Evolutionary conservation across 192 early-diverging fungal species (phyloP).

Genomic region (Podila epigama): DNA sequence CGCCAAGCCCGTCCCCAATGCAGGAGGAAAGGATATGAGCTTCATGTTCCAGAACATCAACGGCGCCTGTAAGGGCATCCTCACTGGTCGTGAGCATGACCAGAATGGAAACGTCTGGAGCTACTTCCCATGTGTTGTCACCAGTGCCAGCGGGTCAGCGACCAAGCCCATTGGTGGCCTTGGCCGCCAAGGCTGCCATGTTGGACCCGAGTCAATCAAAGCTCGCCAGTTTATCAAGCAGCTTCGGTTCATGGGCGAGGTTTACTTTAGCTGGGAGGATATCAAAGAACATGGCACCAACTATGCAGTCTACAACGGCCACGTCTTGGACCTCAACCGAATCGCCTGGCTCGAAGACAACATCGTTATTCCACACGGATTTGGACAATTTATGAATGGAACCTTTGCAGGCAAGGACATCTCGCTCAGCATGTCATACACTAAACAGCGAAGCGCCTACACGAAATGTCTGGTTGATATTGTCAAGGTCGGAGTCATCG

Average conservation of each 20-base stretch:
- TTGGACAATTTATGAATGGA: conserved; percentile 51
- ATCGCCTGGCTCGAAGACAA: conserved; percentile 65
- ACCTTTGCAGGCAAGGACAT: conserved; percentile 59
- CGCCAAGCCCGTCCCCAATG: conserved; percentile 60
- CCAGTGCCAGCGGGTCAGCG: conserved; percentile 50
- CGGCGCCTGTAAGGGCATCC: conserved; percentile 66
- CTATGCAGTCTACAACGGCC: conserved; percentile 78
- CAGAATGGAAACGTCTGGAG: conserved; percentile 50
- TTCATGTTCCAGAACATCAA: conserved; percentile 85
- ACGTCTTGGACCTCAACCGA: conserved; percentile 75
- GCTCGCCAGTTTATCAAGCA: conserved; percentile 52
- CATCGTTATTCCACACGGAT: conserved; percentile 54
- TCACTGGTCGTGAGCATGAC: conserved; percentile 47
- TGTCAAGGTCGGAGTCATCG: conserved; percentile 82
- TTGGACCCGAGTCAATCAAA: conserved; percentile 31
- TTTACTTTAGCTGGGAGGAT: conserved; percentile 75
- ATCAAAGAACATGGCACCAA: conserved; percentile 59
- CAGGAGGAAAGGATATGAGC: conserved; percentile 74
- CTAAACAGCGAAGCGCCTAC: conserved; percentile 57
- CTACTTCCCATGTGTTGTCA: conserved; percentile 77
- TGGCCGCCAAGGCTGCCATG: conserved; percentile 67
- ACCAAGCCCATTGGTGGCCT: conserved; percentile 59
- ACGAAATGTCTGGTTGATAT: conserved; percentile 81
- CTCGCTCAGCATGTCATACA: conserved; percentile 53
- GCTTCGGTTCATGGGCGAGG: conserved; percentile 65